A percentile compares a stretch with the other conserved stretches of the same genome.
Conservation (phyloP, 2,329 filamentous ascomycete species). For the Ascochyta lentis region DNA sequence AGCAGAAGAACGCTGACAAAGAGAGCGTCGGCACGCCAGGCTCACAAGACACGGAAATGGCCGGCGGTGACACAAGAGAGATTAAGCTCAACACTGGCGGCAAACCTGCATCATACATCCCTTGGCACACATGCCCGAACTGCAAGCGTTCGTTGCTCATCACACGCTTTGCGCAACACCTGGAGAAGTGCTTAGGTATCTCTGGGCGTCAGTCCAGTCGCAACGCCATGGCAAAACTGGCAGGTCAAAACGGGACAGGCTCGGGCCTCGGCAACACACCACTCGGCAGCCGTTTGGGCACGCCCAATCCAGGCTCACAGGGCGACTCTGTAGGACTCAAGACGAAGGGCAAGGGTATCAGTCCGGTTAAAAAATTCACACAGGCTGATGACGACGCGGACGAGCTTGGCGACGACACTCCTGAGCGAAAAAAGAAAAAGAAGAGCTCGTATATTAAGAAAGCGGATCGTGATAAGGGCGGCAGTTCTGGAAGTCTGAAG, state of each 20-base stretch:
- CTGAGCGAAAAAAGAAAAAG: constrained; percentile 56
- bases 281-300: constrained; percentile 53
- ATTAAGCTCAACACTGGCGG: constrained; percentile 59
- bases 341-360: constrained; percentile 43
- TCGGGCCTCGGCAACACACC: constrained; percentile 52
- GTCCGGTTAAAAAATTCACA: constrained; percentile 40
- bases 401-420: constrained; percentile 50
- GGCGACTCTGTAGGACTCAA: constrained; percentile 31
- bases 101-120: constrained; percentile 55
- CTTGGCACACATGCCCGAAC: constrained; percentile 64
- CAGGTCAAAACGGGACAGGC: constrained; percentile 47
- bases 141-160: constrained; percentile 68
- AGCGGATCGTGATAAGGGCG: constrained; percentile 45
- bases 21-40: constrained; percentile 55
- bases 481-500: constrained; percentile 32
- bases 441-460: constrained; percentile 53
- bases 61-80: constrained; percentile 46
- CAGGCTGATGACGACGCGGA: constrained; percentile 36
- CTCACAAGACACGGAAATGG: constrained; percentile 52
- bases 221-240: constrained; percentile 57
- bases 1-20: constrained; percentile 51
- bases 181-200: constrained; percentile 67
- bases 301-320: constrained; percentile 47
- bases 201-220: constrained; percentile 60
- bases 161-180: constrained; percentile 65